Conservation (phyloP, 129 eudicot species). For the Flaveria trinervia region DNA sequence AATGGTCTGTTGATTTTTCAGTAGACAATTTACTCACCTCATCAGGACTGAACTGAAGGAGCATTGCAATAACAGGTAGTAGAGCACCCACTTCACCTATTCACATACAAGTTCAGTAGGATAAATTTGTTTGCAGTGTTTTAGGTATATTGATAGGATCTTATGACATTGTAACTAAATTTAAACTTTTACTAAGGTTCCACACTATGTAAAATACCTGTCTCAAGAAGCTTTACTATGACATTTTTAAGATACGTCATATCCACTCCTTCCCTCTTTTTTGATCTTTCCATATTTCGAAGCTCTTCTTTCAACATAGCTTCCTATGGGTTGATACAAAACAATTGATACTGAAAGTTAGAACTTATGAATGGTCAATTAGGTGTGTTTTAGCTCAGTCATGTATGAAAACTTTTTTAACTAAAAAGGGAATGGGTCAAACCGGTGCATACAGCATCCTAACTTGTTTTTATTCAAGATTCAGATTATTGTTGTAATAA, state of each 20-base stretch:
- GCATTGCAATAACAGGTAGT: conserved; percentile 95
- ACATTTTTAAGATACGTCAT: conserved; percentile 97
- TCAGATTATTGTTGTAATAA: background rate
- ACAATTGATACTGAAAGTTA: conserved; percentile 7
- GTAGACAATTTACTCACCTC: conserved; percentile 60
- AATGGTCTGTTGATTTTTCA: conserved; percentile 2
- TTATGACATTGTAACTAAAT: background rate
- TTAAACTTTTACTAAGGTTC: conserved; percentile 16
- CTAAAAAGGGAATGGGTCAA: background rate
- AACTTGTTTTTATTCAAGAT: background rate
- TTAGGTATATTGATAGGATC: conserved; percentile 1
- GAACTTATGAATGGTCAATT: conserved; percentile 4
- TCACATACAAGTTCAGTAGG: conserved; percentile 23
- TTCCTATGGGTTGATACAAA: conserved; percentile 49
- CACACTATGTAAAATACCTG: conserved; percentile 55
- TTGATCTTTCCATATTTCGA: conserved; percentile 88
- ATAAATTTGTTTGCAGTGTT: conserved; percentile 8
- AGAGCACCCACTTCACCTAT: conserved; percentile 96
- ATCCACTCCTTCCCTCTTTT: conserved; percentile 99
- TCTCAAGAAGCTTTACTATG: conserved; percentile 89
- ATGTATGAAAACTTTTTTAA: background rate
- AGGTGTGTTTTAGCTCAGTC: background rate
- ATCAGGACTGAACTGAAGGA: conserved; percentile 98
- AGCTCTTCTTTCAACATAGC: conserved; percentile 94
- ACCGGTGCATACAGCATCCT: background rate